Percentiles rank a stretch among this genome's conserved stretches.
Evolutionary conservation across 176 grass and related monocot species (phyloP).

Genomic region (barley (Hordeum vulgare)): MorexV3_pseudomolecules_assembly NC_058520.1:387201426-387201925

Average conservation of each 20-base stretch:
- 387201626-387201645: background rate
- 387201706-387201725: background rate
- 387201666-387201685: background rate
- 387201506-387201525: background rate
- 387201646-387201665: too few species aligned
- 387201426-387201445: constrained; percentile 12
- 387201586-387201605: background rate
- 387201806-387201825: background rate
- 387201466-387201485: constrained; percentile 16
- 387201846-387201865: constrained; percentile 49
- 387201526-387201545: background rate
- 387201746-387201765: background rate
- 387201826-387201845: background rate
- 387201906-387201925: constrained; percentile 64
- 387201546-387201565: background rate
- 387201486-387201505: background rate
- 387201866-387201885: constrained; percentile 59
- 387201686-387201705: background rate
- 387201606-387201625: background rate
- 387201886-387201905: constrained; percentile 81
- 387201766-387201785: constrained; percentile 14
- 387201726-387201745: background rate
- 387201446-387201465: background rate
- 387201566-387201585: background rate
- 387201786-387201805: background rate